phyloP scores from a whole-genome alignment of 2,329 filamentous ascomycete species.

The Fusarium sp. region DNA sequence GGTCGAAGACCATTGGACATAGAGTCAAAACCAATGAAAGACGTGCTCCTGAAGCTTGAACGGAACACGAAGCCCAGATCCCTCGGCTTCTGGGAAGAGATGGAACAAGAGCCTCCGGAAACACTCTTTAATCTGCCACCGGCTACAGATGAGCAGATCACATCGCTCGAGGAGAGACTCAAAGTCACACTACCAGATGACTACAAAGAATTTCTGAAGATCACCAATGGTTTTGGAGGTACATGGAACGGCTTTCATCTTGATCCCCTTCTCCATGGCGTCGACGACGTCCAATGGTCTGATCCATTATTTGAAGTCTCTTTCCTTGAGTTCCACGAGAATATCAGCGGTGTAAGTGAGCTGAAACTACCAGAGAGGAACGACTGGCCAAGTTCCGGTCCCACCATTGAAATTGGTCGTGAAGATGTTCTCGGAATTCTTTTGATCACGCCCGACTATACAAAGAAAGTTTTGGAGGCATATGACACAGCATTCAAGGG shows the following conservation, averaged over 20 bases:
- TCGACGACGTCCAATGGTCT: conserved; percentile 25
- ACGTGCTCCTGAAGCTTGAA: conserved; percentile 18
- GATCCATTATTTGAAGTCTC: neutral
- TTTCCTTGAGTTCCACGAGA: conserved; percentile 12
- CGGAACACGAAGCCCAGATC: conserved; percentile 20
- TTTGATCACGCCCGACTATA: conserved; percentile 9
- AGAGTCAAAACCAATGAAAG: conserved; percentile 11
- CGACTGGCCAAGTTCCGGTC: conserved; percentile 24
- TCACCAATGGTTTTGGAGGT: conserved; percentile 31
- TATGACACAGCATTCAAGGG: conserved; percentile 18
- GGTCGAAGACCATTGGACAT: conserved; percentile 5
- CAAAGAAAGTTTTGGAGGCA: conserved; percentile 3
- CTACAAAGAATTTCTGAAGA: conserved; percentile 33
- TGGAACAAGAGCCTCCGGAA: neutral
- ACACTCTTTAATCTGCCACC: conserved; percentile 27
- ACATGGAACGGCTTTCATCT: conserved; percentile 33
- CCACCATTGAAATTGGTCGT: conserved; percentile 8
- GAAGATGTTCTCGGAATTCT: conserved; percentile 4
- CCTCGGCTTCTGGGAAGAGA: neutral
- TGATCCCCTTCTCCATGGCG: conserved; percentile 1
- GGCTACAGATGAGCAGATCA: conserved; percentile 30
- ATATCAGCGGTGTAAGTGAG: neutral
- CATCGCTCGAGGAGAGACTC: conserved; percentile 16
- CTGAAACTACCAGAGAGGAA: neutral
- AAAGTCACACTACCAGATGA: conserved; percentile 9